phyloP scores from a whole-genome alignment of 192 early-diverging fungal species.

The Entrophospora sp. region DNA sequence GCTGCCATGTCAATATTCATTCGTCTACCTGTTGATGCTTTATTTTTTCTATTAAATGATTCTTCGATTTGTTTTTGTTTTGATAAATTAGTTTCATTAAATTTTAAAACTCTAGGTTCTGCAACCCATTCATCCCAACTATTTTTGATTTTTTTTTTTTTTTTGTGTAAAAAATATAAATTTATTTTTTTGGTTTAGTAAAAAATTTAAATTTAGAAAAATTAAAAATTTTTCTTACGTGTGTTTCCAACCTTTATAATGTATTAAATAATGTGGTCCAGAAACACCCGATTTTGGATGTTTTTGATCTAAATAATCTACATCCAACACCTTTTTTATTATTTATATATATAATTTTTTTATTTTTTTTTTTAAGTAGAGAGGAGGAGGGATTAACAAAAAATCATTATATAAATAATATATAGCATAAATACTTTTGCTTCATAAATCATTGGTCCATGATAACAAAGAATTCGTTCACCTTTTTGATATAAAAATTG shows the following conservation, averaged over 20 bases:
- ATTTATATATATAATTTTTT: no score
- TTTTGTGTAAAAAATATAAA: no score
- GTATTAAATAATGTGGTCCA: no score
- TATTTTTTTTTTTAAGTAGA: no score
- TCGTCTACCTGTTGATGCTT: no score
- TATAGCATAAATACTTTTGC: background rate
- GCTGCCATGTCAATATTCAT: no score
- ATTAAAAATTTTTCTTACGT: slow-evolving; percentile 46
- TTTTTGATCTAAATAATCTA: no score
- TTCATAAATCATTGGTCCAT: background rate
- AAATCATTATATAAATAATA: no score
- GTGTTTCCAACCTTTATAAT: slow-evolving; percentile 97
- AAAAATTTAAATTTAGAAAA: no score
- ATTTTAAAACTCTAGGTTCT: slow-evolving; percentile 77
- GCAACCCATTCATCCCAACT: slow-evolving; percentile 99
- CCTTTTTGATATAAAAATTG: background rate
- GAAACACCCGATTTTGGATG: slow-evolving; percentile 50
- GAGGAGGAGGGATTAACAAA: no score
- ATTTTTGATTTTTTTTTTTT: background rate
- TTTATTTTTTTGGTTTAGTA: no score
- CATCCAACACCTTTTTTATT: no score
- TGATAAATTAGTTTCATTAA: slow-evolving; percentile 73
- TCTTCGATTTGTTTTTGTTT: slow-evolving; percentile 67
- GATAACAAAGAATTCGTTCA: background rate
- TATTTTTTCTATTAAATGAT: slow-evolving; percentile 41